Base-by-base conservation (phyloP, 257 asterid genomes). In the Solanum raphanifolium region DNA sequence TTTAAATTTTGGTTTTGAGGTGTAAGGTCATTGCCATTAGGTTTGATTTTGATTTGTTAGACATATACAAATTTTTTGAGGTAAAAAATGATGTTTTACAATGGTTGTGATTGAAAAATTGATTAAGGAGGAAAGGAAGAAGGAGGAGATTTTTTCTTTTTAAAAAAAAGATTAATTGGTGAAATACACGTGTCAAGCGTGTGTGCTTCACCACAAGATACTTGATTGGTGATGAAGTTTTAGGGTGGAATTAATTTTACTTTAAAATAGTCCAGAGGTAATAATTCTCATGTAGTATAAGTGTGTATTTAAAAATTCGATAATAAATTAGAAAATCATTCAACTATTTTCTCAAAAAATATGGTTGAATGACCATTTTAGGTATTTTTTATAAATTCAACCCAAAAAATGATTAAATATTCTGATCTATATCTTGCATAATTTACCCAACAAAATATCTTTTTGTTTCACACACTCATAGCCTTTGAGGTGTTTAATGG, bases 401-500 rank as follows among this genome's bases (percentile, higher is more conserved):
- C 65, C 65, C 4, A 20, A 55, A 16, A 18, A 55, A 55, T 20
- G 11, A 55, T 18, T 55, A 18, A 55, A 55, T 18, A 55, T 20
- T 55, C 23, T 7, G 65, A 20, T 23, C 25, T 55, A 55, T 55
- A 55, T 55, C 23, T 18, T 20, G 65, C 65, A 55, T 55, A 55
- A 55, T 55, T 55, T 55, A 25, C 25, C 65, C 25, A 55, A 58
- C 68, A 58, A 58, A 58, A 58, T 58, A 21, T 21, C 62, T 1
- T 58, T 20, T 21, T 58, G 27, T 58, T 58, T 58, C 27, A 65
- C 72, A 62, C 31, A 65, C 32, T 4, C 32, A 66, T 13, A 10
- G 76, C 36, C 36, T 52, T 86, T 87, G 90, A 87, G 90, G 90
- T 90, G 76, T 72, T 85, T 84, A 55, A 83, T 88, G 93, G 94